phyloP scores from a whole-genome alignment of 257 asterid genomes.

The Orobanche coerulescens region DNA sequence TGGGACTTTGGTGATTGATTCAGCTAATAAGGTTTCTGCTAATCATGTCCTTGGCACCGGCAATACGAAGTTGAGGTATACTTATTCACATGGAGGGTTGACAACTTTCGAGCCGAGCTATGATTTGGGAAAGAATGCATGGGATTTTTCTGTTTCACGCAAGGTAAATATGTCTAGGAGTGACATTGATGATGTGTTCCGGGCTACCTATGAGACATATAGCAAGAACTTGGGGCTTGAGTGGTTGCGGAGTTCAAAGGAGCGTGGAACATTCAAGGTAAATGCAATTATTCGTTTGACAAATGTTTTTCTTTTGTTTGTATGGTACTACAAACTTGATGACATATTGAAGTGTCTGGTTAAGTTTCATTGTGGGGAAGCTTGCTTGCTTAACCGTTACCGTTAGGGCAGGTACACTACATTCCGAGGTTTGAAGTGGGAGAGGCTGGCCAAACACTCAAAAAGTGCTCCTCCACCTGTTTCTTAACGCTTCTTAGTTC shows the following conservation, averaged over 20 bases:
- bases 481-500: no score
- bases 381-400: no score
- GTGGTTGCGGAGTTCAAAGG: conserved; percentile 71
- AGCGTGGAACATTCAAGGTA: conserved; percentile 85
- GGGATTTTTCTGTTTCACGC: conserved; percentile 76
- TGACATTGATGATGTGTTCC: conserved; percentile 42
- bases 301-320: conserved; percentile 14
- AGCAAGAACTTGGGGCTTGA: conserved; percentile 76
- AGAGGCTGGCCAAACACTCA: no score
- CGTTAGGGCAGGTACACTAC: no score
- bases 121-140: conserved; percentile 62
- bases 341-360: background rate
- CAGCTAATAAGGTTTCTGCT: conserved; percentile 79
- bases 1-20: conserved; percentile 72
- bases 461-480: no score
- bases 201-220: conserved; percentile 77
- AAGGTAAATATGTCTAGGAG: conserved; percentile 24
- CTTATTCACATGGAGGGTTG: conserved; percentile 61
- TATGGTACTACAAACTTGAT: background rate
- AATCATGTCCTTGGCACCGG: conserved; percentile 72
- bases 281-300: background rate
- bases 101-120: conserved; percentile 79
- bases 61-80: conserved; percentile 68
- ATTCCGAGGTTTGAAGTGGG: no score
- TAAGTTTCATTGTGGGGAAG: background rate